Percentiles rank a stretch among this genome's conserved stretches.
These are phyloP conservation scores for Triticum monococcum DNA, from an alignment of 176 grass and related monocot genomes.

Conservation along the genomic window DNA sequence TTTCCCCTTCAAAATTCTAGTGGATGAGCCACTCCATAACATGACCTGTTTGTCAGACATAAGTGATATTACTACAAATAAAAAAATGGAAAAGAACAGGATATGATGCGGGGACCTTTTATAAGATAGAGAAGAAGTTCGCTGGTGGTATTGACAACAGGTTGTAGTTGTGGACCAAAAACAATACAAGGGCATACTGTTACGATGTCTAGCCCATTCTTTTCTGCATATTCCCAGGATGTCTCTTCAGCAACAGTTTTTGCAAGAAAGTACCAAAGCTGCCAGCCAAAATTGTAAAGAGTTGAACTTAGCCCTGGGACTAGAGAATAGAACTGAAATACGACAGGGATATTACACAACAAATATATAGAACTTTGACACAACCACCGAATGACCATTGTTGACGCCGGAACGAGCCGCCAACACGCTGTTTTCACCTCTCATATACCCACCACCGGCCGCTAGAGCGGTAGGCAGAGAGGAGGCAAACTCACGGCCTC, in stretches of 20 bases:
- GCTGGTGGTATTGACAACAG: slow-evolving; percentile 22
- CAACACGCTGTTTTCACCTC: no score
- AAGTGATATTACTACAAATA: background rate
- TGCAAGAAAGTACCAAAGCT: slow-evolving; percentile 49
- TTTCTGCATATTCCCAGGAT: slow-evolving; percentile 29
- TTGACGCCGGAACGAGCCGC: no score
- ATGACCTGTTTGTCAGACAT: background rate
- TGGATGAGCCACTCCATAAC: background rate
- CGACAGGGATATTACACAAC: no score
- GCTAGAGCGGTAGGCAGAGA: no score
- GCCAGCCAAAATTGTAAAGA: background rate
- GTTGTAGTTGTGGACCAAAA: slow-evolving; percentile 23
- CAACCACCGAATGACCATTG: no score
- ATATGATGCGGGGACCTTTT: slow-evolving; percentile 20
- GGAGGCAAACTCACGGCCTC: no score
- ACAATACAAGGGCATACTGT: slow-evolving; percentile 34
- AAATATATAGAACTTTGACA: no score
- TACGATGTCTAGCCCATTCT: slow-evolving; percentile 23
- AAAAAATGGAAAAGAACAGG: background rate
- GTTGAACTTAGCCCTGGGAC: background rate
- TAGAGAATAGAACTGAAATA: background rate
- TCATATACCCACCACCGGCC: no score
- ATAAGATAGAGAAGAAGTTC: slow-evolving; percentile 23
- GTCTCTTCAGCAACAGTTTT: slow-evolving; percentile 44
- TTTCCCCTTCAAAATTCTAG: background rate